Evolutionary conservation across 306 rosid species (phyloP).

Genomic region (Trifolium dubium): DNA sequence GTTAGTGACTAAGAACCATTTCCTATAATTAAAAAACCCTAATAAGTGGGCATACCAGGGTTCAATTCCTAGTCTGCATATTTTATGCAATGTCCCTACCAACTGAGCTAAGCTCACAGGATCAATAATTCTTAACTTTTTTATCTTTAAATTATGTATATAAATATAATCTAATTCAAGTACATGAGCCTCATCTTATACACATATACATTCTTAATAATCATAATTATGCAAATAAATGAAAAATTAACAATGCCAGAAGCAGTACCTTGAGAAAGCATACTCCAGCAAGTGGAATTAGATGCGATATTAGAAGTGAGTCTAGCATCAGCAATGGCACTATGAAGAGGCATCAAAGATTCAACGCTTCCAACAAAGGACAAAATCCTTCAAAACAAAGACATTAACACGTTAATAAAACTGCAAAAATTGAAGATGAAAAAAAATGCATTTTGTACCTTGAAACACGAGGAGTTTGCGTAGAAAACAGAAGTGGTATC

Average conservation of each 20-base stretch:
- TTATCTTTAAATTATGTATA: background rate
- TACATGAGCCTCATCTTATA: background rate
- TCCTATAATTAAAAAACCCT: no score
- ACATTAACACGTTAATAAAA: background rate
- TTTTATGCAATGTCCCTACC: no score
- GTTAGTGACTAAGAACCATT: no score
- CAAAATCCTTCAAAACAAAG: conserved; percentile 51
- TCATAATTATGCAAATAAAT: background rate
- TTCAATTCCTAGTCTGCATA: no score
- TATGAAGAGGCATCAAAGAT: conserved; percentile 88
- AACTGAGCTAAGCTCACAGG: no score
- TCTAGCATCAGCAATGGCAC: conserved; percentile 81
- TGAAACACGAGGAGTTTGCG: conserved; percentile 56
- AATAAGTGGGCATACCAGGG: no score
- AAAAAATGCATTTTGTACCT: conserved; percentile 49
- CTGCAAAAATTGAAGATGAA: background rate
- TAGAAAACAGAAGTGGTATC: conserved; percentile 44
- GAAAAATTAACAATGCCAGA: background rate
- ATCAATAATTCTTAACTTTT: background rate
- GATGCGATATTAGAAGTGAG: conserved; percentile 80
- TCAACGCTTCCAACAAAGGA: conserved; percentile 69
- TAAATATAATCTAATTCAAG: background rate
- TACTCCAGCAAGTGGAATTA: conserved; percentile 80
- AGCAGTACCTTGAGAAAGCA: conserved; percentile 79
- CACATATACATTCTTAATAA: background rate